Conservation (phyloP, 495 filamentous ascomycete species). For the Cercophora scortea region DNA sequence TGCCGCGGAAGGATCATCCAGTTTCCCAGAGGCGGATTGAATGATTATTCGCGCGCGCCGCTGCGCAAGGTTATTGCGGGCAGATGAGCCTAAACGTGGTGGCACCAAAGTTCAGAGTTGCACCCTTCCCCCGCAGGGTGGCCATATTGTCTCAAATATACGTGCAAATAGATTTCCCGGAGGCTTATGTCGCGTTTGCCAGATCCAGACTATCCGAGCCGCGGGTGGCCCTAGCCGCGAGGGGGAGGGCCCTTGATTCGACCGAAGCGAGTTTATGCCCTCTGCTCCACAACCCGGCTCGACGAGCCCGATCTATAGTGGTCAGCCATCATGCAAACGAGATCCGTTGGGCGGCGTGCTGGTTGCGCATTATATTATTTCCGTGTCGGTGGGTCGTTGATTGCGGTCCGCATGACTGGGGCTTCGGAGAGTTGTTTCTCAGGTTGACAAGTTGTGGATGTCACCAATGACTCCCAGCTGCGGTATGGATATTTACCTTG, state of each 20-base stretch:
- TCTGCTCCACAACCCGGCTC: neutral
- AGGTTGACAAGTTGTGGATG: too few species aligned
- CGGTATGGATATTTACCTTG: too few species aligned
- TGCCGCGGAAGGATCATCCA: neutral
- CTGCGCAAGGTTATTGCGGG: too few species aligned
- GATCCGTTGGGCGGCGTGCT: too few species aligned
- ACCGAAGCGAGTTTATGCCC: neutral
- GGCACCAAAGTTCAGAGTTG: neutral
- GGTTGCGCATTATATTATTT: too few species aligned
- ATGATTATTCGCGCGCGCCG: too few species aligned
- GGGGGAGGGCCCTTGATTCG: neutral
- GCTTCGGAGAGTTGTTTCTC: too few species aligned
- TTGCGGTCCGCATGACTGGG: too few species aligned
- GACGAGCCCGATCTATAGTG: neutral
- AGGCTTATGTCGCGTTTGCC: constrained; percentile 5
- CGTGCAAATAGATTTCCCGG: constrained; percentile 1
- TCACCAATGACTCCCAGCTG: too few species aligned
- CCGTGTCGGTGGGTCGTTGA: too few species aligned
- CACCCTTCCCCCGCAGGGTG: neutral
- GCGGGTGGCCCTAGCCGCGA: neutral
- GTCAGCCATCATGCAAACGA: too few species aligned
- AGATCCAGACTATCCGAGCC: constrained; percentile 3
- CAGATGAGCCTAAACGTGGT: neutral
- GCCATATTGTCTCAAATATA: neutral
- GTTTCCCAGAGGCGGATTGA: neutral